Conservation (phyloP, 2,329 filamentous ascomycete genomes). For the Talaromyces amestolkiae region DNA sequence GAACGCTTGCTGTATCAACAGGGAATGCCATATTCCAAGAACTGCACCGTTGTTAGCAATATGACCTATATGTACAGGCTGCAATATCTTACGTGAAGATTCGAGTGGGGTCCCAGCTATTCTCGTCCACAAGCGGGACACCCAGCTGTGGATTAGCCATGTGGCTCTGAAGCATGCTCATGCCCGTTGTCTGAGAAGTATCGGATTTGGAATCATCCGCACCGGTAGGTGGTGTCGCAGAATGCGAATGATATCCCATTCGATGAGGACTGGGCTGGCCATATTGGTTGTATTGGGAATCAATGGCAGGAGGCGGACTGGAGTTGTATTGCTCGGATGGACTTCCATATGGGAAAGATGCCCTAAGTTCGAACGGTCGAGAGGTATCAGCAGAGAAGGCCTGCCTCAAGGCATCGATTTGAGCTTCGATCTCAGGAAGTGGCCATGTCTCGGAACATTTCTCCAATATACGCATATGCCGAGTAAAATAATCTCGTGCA, state of each 20-base stretch:
- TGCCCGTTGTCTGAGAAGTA: constrained; percentile 69
- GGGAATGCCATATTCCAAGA: constrained; percentile 96
- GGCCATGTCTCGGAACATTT: constrained; percentile 79
- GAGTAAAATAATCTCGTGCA: constrained; percentile 82
- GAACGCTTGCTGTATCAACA: constrained; percentile 55
- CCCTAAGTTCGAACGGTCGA: constrained; percentile 85
- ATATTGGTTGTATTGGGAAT: constrained; percentile 52
- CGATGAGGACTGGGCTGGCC: constrained; percentile 47
- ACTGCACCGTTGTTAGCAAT: constrained; percentile 46
- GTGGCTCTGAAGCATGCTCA: constrained; percentile 38
- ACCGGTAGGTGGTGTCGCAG: constrained; percentile 74
- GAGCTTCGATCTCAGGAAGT: constrained; percentile 83
- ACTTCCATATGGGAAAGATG: constrained; percentile 82
- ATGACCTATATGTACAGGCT: neutral
- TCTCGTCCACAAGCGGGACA: constrained; percentile 62
- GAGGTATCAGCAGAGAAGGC: constrained; percentile 84
- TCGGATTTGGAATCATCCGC: constrained; percentile 73
- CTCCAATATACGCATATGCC: constrained; percentile 92
- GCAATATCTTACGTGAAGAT: constrained; percentile 76
- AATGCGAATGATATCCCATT: constrained; percentile 58
- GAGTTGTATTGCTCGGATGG: constrained; percentile 63
- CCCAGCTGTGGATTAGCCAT: constrained; percentile 45
- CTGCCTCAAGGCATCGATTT: constrained; percentile 83
- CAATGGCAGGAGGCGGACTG: constrained; percentile 61
- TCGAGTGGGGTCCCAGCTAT: constrained; percentile 78